Percentiles rank a stretch among this genome's conserved stretches.
phyloP scores from a whole-genome alignment of 2,329 filamentous ascomycete genomes.

The Aspergillus intermedius region DNA sequence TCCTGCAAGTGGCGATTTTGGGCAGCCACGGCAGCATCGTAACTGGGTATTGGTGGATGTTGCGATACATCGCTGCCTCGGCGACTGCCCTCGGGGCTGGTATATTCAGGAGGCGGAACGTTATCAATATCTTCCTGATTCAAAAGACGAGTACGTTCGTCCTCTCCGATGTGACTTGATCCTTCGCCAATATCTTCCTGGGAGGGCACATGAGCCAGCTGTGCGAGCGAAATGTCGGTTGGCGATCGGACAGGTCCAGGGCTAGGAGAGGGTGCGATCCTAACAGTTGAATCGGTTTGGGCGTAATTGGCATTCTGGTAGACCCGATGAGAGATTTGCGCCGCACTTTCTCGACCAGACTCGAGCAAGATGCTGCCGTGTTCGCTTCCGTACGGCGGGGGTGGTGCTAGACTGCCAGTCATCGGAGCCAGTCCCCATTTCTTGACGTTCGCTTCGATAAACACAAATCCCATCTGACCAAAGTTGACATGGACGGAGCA shows the following conservation, averaged over 20 bases:
- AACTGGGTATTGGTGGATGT: conserved; percentile 71
- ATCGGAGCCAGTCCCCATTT: conserved; percentile 98
- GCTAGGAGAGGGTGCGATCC: conserved; percentile 67
- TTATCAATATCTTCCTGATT: conserved; percentile 26
- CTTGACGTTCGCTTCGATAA: conserved; percentile 98
- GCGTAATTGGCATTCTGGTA: conserved; percentile 58
- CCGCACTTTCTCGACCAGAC: conserved; percentile 59
- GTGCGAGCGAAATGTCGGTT: conserved; percentile 90
- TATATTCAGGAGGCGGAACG: conserved; percentile 43
- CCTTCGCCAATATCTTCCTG: conserved; percentile 67
- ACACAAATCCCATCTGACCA: conserved; percentile 95
- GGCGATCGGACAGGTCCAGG: conserved; percentile 85
- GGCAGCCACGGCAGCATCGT: conserved; percentile 62
- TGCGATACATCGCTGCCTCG: conserved; percentile 53
- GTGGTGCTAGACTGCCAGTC: conserved; percentile 88
- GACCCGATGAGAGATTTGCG: conserved; percentile 33
- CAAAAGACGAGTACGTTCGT: conserved; percentile 15
- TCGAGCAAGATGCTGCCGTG: conserved; percentile 94
- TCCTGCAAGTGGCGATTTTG: conserved; percentile 10
- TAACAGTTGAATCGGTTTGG: conserved; percentile 71
- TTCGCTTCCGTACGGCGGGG: conserved; percentile 93
- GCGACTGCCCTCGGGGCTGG: conserved; percentile 50
- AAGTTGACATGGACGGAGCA: conserved; percentile 94
- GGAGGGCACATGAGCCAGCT: conserved; percentile 65
- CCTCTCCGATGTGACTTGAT: conserved; percentile 45